These are phyloP conservation scores for Epichloe typhina DNA, from an alignment of 2,329 filamentous ascomycete genomes.

Conservation along the genomic window DNA sequence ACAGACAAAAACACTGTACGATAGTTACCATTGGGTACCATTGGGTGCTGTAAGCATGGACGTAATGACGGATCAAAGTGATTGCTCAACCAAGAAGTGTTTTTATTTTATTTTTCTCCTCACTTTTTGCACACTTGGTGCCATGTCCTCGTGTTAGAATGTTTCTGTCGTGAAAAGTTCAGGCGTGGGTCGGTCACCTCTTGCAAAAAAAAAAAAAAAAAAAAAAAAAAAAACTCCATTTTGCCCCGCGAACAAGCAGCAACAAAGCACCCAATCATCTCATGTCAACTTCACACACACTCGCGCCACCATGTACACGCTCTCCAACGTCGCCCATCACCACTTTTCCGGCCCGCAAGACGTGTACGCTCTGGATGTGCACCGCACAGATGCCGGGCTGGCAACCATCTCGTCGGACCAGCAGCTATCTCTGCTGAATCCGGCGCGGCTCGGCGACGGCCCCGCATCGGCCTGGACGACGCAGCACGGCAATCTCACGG, in stretches of 20 bases:
- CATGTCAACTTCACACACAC: neutral
- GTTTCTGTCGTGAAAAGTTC: no score
- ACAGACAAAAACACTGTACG: neutral
- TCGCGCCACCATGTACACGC: conserved; percentile 19
- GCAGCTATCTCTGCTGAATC: conserved; percentile 52
- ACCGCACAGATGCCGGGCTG: conserved; percentile 36
- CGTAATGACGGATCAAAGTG: neutral
- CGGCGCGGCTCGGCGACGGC: conserved; percentile 37
- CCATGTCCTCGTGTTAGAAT: no score
- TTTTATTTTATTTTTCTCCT: no score
- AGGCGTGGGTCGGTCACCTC: no score
- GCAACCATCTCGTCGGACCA: conserved; percentile 59
- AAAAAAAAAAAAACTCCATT: no score
- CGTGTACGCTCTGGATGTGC: conserved; percentile 46
- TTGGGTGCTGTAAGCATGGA: neutral
- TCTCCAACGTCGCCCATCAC: conserved; percentile 19
- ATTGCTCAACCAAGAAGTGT: neutral
- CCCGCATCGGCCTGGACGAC: conserved; percentile 36
- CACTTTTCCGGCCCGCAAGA: conserved; percentile 17
- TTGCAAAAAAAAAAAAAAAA: no score
- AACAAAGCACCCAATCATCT: no score
- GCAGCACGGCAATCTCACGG: conserved; percentile 50
- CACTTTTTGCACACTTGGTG: no score
- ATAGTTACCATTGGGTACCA: neutral
- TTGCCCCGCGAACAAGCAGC: no score